phyloP scores from a whole-genome alignment of 2,329 filamentous ascomycete species.

The Colletotrichum scovillei region DNA sequence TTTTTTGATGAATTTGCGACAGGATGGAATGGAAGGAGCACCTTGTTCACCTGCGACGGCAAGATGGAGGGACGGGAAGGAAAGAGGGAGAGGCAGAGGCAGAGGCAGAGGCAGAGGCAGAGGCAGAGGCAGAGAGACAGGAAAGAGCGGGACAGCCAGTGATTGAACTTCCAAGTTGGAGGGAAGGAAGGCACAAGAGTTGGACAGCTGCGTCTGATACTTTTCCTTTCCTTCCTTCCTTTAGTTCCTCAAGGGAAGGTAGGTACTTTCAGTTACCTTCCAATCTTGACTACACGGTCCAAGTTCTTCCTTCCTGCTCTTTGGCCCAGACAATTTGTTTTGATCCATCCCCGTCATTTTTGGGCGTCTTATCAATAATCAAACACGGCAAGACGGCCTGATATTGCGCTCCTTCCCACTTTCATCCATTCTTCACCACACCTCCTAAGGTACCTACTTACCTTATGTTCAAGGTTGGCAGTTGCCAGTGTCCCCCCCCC shows the following conservation, averaged over 20 bases:
- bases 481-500: neutral
- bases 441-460: too few species aligned
- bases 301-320: neutral
- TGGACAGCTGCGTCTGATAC: neutral
- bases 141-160: neutral
- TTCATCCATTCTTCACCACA: neutral
- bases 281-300: neutral
- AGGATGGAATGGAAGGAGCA: neutral
- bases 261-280: neutral
- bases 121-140: neutral
- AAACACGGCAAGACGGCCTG: neutral
- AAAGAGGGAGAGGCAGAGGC: neutral
- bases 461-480: neutral
- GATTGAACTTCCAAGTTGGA: too few species aligned
- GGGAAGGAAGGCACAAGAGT: neutral
- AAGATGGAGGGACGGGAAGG: neutral
- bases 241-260: neutral
- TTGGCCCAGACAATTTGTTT: neutral
- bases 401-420: neutral
- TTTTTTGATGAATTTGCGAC: neutral
- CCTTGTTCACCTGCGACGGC: neutral
- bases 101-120: neutral
- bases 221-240: too few species aligned
- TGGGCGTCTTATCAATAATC: neutral
- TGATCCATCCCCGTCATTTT: neutral